Base-by-base conservation (phyloP, 768 basidiomycete genomes). In the Calocera cornea region DNA sequence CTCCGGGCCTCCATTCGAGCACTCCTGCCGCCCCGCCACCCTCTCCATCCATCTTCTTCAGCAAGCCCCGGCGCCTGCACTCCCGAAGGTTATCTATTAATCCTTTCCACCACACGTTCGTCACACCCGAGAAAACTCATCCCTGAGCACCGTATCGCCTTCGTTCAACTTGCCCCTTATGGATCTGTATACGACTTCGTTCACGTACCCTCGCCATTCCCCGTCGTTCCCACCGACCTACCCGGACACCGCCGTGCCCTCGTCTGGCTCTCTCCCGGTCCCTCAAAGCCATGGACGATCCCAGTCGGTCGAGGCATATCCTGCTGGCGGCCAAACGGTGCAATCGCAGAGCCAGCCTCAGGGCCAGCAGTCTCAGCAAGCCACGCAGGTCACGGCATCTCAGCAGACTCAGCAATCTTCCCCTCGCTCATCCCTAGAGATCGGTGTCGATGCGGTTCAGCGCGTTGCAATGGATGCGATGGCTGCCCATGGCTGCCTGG, bases 171-270 rank as follows among this genome's bases (percentile, higher is more conserved):
- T 34, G 36, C 31, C 65, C 11, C 64, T n/a, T 65, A 95, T 97
- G 94, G 94, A 97, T 77, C 86, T 95, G 76, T 95, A 95, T 84
- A 90, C 92, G 66, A 90, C 91, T 72, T 90, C 92, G 74, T 95
- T 97, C 83, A 88, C 88, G 72, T 89, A 90, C 80, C 92, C 92
- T 74, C 88, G 90, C 80, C 70, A 60, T 60, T 65, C 71, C 65
- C 29, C 54, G 49, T 34, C 41, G 34, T 41, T 66, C 41, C 31
- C 65, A 40, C 68, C 68, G 2, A 66, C 66, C 38, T 36, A 67
- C 34, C 67, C 69, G 19, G 63, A 71, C 68, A 65, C 70, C 64
- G 49, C 66, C 63, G 69, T 67, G 54, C 1, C 66, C 16, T 31
- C 64, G 34, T 54, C 50, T 29, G 68, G 67, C 49, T 11, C 65